Conservation (phyloP, 176 grass and related monocot genomes). For the Hordeum vulgare region MorexV3_pseudomolecules_assembly NC_058519.1:648116361-648116860, state of each 20-base stretch:
- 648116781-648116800: constrained; percentile 9
- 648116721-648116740: constrained; percentile 16
- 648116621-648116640: not conserved
- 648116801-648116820: constrained; percentile 9
- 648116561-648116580: not conserved
- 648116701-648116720: not conserved
- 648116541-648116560: not conserved
- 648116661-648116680: not conserved
- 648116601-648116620: not conserved
- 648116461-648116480: not conserved
- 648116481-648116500: not conserved
- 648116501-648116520: not conserved
- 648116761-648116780: not conserved
- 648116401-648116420: too few relatives aligned
- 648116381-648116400: too few relatives aligned
- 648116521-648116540: not conserved
- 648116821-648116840: not conserved
- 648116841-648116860: not conserved
- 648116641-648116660: not conserved
- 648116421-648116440: not conserved
- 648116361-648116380: too few relatives aligned
- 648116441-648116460: not conserved
- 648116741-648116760: not conserved
- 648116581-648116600: not conserved
- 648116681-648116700: not conserved